These are phyloP conservation scores for Fagopyrum homotropicum DNA, from an alignment of 148 eudicot genomes.

Conservation along the genomic window DNA sequence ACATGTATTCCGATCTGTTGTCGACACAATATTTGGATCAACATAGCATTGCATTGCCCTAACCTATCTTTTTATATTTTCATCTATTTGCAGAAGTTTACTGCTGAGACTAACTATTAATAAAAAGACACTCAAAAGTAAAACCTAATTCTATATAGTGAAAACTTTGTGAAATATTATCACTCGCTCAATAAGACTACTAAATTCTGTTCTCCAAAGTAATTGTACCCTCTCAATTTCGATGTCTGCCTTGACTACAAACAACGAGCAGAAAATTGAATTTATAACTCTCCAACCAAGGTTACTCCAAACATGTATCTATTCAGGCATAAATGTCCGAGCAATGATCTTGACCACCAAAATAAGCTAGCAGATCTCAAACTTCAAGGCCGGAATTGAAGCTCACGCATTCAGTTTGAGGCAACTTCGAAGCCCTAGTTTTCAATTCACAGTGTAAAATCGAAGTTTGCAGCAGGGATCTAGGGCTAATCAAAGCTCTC, in stretches of 20 bases:
- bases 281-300: background rate
- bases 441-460: background rate
- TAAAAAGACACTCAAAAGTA: background rate
- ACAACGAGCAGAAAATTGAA: background rate
- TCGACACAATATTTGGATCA: background rate
- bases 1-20: background rate
- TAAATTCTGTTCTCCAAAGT: background rate
- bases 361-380: background rate
- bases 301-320: background rate
- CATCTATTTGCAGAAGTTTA: background rate
- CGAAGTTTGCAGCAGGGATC: background rate
- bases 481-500: background rate
- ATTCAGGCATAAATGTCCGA: background rate
- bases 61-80: background rate
- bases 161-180: background rate
- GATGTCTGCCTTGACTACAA: background rate
- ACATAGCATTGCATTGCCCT: background rate
- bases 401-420: background rate
- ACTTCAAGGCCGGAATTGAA: background rate
- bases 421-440: background rate
- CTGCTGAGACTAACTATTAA: background rate
- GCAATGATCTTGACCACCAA: background rate
- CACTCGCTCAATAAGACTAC: background rate
- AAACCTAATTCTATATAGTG: background rate
- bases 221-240: background rate